phyloP scores from a whole-genome alignment of 495 filamentous ascomycete genomes.

The Aspergillus bertholletiae region DNA sequence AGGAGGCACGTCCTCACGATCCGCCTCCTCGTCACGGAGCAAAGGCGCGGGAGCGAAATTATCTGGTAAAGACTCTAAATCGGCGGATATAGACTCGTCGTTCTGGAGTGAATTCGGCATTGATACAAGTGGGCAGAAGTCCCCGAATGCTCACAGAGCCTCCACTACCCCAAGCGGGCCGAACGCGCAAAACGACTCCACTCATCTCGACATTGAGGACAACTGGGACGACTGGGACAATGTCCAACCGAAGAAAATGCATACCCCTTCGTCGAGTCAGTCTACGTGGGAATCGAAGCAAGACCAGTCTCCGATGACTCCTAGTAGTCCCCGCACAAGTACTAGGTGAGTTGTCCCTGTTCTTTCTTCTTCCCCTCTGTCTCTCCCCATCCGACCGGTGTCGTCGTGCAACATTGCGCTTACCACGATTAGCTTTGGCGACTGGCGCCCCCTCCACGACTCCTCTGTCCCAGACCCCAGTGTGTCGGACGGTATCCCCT shows the following conservation, averaged over 20 bases:
- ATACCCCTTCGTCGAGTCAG: constrained; percentile 46
- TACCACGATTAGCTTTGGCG: constrained; percentile 37
- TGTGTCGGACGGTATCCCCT: constrained; percentile 59
- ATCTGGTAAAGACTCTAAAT: constrained; percentile 48
- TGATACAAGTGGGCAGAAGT: constrained; percentile 49
- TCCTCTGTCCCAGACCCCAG: constrained; percentile 30
- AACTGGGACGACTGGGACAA: constrained; percentile 73
- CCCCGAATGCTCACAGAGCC: constrained; percentile 31
- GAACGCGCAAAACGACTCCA: constrained; percentile 33
- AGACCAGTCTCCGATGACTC: constrained; percentile 45
- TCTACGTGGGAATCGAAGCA: constrained; percentile 43
- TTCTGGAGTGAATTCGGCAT: constrained; percentile 55
- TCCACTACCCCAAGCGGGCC: constrained; percentile 29
- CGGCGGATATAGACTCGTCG: constrained; percentile 42
- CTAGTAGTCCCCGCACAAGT: constrained; percentile 48
- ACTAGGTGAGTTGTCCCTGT: constrained; percentile 48
- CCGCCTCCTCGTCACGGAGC: constrained; percentile 32
- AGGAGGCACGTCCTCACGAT: constrained; percentile 33
- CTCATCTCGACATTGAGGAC: constrained; percentile 55
- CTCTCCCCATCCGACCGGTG: too few relatives aligned
- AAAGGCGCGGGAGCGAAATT: constrained; percentile 30
- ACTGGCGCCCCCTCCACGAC: constrained; percentile 32
- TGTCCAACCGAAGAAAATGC: constrained; percentile 43
- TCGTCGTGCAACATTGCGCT: constrained; percentile 20
- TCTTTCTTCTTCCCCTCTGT: constrained; percentile 8